Evolutionary conservation across 352 stramenopile genomes (phyloP), one percentile per base, ranked within the genome.

Genomic region (Phytophthora ramorum): DNA sequence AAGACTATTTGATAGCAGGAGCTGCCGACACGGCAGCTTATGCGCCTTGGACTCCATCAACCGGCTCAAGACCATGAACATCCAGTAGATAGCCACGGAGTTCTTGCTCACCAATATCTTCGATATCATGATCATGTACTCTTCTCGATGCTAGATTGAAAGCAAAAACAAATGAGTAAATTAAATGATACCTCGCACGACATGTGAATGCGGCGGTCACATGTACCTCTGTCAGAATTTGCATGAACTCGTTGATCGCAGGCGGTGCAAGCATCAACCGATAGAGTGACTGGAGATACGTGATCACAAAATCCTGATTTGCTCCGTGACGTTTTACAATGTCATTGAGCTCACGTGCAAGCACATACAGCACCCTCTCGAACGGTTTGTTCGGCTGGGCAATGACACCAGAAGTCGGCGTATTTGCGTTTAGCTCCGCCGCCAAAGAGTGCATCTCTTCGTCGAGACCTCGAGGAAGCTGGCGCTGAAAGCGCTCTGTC

Each of bases 351-450:
- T 95, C 86, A 34, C 83, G 73, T 19, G 83, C 81, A 19, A 93
- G 61, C 7, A 88, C 74, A 43, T 82, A 93, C 16, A 83, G 24
- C 4, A 79, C 86, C 52, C 89, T 92, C 24, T 95, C 86, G 43
- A 87, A 95, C 20, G 84, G 83, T 46, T 95, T 93, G 57, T 83
- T 93, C 0, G 83, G 83, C 47, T 93, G 85, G 3, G 78, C 68
- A 49, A 90, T 84, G 32, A 93, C 79, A n/a, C 88, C 88, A 9
- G 74, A 63, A 14, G 85, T 89, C 17, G 86, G 69, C 2, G 86
- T 92, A 51, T 96, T 96, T 37, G 76, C 79, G 40, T 96, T 96
- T 34, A 94, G 66, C 49, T 96, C 88, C 14, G 90, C 41, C 16
- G 87, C 79, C 41, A 96, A 57, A 19, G 70, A 79, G 49, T 93